Conservation (phyloP, 2,329 filamentous ascomycete species). For the Hypoxylon sp. region DNA sequence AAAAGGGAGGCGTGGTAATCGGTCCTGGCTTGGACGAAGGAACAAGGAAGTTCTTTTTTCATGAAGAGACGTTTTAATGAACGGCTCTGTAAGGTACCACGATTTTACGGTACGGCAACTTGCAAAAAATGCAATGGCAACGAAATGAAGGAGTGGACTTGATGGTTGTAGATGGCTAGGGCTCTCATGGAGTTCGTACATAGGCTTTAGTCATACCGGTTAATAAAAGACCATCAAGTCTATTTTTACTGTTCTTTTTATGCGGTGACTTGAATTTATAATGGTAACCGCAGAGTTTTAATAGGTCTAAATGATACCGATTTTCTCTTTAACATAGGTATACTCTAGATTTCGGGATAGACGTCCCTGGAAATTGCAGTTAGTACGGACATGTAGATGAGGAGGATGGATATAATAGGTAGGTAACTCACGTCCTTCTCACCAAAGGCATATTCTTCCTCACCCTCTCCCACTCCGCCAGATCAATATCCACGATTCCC, state of each 20-base stretch:
- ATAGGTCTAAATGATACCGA: no score
- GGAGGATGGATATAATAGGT: background rate
- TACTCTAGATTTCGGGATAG: constrained; percentile 38
- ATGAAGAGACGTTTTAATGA: constrained; percentile 12
- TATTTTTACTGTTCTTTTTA: constrained; percentile 1
- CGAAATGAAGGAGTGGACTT: constrained; percentile 15
- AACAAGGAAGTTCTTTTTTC: constrained; percentile 14
- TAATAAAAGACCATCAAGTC: constrained; percentile 36
- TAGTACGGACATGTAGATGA: constrained; percentile 15
- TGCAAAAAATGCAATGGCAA: no score
- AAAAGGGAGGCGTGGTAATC: constrained; percentile 11
- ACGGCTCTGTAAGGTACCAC: constrained; percentile 2
- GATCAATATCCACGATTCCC: constrained; percentile 64
- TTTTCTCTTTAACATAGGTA: background rate
- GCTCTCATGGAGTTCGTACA: constrained; percentile 22
- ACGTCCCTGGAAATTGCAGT: constrained; percentile 40
- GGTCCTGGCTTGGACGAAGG: constrained; percentile 25
- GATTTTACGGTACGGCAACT: constrained; percentile 3
- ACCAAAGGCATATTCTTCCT: constrained; percentile 62
- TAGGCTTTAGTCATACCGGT: constrained; percentile 11
- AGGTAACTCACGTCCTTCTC: constrained; percentile 58
- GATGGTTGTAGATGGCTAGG: constrained; percentile 19
- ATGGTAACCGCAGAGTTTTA: no score
- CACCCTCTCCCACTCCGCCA: constrained; percentile 56
- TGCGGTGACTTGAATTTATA: constrained; percentile 6